Evolutionary conservation across 805 yeast genomes (phyloP), one percentile per base, ranked within the genome.

Genomic region (Lipomyces kockii): DNA sequence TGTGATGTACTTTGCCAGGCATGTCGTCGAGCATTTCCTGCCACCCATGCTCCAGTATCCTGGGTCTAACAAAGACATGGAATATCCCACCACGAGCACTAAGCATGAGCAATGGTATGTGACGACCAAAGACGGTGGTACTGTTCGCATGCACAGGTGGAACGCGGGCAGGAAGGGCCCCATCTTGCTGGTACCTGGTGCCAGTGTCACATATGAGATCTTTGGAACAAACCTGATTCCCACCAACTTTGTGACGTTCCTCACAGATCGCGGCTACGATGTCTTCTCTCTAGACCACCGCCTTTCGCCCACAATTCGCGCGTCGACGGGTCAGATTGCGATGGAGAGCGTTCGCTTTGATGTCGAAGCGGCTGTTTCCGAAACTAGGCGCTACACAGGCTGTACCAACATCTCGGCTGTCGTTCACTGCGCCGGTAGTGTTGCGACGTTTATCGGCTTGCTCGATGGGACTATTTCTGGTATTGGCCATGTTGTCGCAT

Each of bases 311-410:
- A 43, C 49, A 43, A 43, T 43, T 43, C 49, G 49, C 9, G 49
- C 49, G 11, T 43, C 49, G 22, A 17, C 49, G 3, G 49, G 49
- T 8, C 49, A 43, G 49, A 43, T 43, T 43, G 49, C 49, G 22
- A n/a, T 43, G 49, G 49, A 43, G 49, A 43, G 49, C 49, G 49
- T 43, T 43, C 49, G 49, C 2, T 43, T 43, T 43, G 49, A 43
- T n/a, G 49, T 43, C 49, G 49, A 43, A 43, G 49, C 49, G 11
- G 49, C 49, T 43, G 49, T 43, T n/a, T 17, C 49, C 49, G 49
- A 43, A n/a, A 43, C 49, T n/a, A 43, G 14, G 49, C 49, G 20
- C 8, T 43, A 5, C 11, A 43, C 49, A 43, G 49, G 49, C 22
- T 43, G 49, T 43, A n/a, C 25, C 20, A 43, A n/a, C 9, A 43